Base-by-base conservation (phyloP, 352 stramenopile genomes). In the Globisporangium parvum region DNA sequence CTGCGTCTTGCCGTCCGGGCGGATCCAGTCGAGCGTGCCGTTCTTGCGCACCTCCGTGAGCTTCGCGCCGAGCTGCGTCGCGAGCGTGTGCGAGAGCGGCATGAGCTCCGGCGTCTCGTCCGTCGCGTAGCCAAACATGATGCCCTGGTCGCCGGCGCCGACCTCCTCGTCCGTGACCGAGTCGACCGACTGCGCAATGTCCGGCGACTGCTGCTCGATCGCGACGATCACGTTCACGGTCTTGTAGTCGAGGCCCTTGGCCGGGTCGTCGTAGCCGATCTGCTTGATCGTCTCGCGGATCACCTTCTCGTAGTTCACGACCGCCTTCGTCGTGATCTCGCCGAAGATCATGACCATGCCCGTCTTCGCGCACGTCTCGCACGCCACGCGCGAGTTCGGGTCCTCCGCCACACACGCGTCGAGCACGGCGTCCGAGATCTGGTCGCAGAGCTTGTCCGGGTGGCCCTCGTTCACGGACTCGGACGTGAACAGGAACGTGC, bases 331-430 rank as follows among this genome's bases (percentile, higher is more conserved):
- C 61, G 95, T 98, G 75, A 99, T 99, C 86, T 99, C 97, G 59
- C 97, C 97, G 69, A 99, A 99, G 69, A 99, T 98, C 96, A 99
- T 99, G 61, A 99, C 96, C 88, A 99, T 99, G 69, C 96, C 96
- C 3, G 96, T 99, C 87, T 99, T 99, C 66, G 92, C 96, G 78
- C 95, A 98, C 33, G 96, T 99, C 82, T 99, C 97, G 62, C 96
- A 98, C 28, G 97, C 97, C 44, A 99, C 97, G 70, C 97, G 97
- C 62, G 96, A 98, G 71, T 97, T 93, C 53, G 97, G 96, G 78
- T 99, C 97, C 68, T 98, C 93, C n/a, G 83, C 80, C 48, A 99
- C 78, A 77, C 96, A 99, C 52, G 97, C 97, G 75, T 99, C 97
- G 35, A 99, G 83, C 53, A 99, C 95, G 54, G 97, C 97, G 81